Base-by-base conservation (phyloP, 2,329 filamentous ascomycete species). In the Fusarium nisikadoi region DNA sequence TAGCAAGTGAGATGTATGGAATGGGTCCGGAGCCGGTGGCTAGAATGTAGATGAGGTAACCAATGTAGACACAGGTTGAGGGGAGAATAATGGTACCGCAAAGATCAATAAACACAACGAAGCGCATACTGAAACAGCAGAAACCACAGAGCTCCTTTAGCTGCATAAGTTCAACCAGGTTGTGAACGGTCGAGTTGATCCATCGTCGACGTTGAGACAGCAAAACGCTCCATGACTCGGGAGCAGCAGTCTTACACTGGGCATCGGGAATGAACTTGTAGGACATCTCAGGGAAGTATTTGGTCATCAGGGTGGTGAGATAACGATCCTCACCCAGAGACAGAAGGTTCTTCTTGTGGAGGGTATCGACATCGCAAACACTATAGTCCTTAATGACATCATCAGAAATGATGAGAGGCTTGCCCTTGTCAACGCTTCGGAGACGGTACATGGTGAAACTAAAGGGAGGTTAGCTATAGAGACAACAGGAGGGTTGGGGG, bases 381-480 rank as follows among this genome's bases (percentile, higher is more conserved):
- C 92, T 90, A 83, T 99, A 99, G 60, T 98, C 96, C 42, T 88
- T 85, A 79, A 99, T 94, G 64, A 99, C 87, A 56, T 89, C 90
- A 81, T 98, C 95, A 5, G 94, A 92, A 76, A 99, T 97, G 77
- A 99, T 97, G 61, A 99, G 86, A 62, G 96, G 96, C 76, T 94
- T 95, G 77, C 96, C 96, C 80, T 94, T 95, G 82, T 99, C 96
- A 29, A 93, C 93, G 8, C 95, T 98, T 73, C 96, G 90, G 42
- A 99, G 88, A 80, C 96, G 95, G 81, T 99, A 99, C 96, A 99
- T 98, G 84, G 92, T 93, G 88, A 99, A 99, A 92, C 95, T 98
- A 5, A 23, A 27, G 8, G 69, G 58, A 14, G 12, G 88, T 84
- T 72, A 75, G 68, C 46, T 59, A 50, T 20, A 46, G 39, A 27